A percentile compares a stretch with the other conserved stretches of the same genome.
These are phyloP conservation scores for Candolleomyces aberdarensis DNA, from an alignment of 768 basidiomycete genomes.

Conservation along the genomic window DNA sequence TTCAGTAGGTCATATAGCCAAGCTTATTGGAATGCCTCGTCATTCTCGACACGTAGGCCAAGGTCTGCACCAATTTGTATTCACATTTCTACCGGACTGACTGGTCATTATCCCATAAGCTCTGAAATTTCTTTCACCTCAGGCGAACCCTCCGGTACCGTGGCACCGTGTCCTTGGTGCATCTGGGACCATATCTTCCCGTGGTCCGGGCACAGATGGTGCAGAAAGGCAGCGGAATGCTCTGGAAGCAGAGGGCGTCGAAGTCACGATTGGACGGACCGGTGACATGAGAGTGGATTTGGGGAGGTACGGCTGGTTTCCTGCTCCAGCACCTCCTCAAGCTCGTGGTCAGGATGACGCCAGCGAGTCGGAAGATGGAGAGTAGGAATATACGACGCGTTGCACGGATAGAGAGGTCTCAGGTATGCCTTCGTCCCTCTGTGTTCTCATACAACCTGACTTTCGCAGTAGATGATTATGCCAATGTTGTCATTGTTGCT, in stretches of 20 bases:
- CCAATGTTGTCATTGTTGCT: no score
- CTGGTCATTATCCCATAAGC: conserved; percentile 38
- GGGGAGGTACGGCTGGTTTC: conserved; percentile 66
- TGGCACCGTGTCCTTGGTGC: conserved; percentile 80
- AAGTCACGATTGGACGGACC: conserved; percentile 55
- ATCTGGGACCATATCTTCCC: conserved; percentile 72
- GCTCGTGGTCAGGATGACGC: no score
- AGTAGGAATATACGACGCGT: no score
- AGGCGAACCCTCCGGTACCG: conserved; percentile 63
- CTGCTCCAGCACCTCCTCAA: conserved; percentile 18
- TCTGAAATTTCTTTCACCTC: conserved; percentile 68
- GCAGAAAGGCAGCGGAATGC: conserved; percentile 74
- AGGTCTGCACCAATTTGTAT: conserved; percentile 32
- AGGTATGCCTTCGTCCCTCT: no score
- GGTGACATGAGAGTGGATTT: conserved; percentile 62
- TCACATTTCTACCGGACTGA: background rate
- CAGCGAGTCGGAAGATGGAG: no score
- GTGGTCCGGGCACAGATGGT: conserved; percentile 80
- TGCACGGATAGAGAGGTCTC: no score
- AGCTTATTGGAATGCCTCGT: conserved; percentile 73
- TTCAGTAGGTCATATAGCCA: conserved; percentile 69
- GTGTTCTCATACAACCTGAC: no score
- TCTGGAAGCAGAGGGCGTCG: conserved; percentile 79
- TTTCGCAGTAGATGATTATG: no score
- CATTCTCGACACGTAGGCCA: conserved; percentile 83